These are phyloP conservation scores for Aspergillus kassunensis DNA, from an alignment of 495 filamentous ascomycete genomes.

Conservation along the genomic window DNA sequence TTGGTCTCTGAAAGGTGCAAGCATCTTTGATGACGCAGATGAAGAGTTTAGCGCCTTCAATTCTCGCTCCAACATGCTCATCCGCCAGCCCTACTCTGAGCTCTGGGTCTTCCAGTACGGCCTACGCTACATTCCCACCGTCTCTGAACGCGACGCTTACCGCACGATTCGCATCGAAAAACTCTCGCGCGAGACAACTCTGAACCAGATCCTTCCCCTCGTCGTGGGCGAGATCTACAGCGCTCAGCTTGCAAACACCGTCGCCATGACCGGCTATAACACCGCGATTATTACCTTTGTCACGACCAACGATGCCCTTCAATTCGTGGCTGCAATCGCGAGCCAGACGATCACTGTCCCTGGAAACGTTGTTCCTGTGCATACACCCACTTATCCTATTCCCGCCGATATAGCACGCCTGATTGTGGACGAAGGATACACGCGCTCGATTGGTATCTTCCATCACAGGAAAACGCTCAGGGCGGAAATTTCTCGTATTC, in stretches of 20 bases:
- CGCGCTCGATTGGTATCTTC: conserved; percentile 24
- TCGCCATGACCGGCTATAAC: conserved; percentile 22
- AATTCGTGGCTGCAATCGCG: conserved; percentile 12
- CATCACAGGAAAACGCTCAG: not conserved
- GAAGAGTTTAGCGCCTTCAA: conserved; percentile 16
- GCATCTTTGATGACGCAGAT: conserved; percentile 21
- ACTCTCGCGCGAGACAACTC: conserved; percentile 17
- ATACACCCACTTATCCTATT: conserved; percentile 34
- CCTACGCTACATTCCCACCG: conserved; percentile 28
- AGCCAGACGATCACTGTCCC: not conserved
- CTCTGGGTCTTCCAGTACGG: conserved; percentile 32
- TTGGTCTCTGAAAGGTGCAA: conserved; percentile 26
- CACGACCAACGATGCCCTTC: conserved; percentile 19
- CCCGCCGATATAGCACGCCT: conserved; percentile 14
- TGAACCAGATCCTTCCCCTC: conserved; percentile 23
- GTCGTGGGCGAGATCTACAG: conserved; percentile 29
- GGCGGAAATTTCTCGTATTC: conserved; percentile 8
- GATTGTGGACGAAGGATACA: conserved; percentile 24
- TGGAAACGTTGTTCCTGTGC: conserved; percentile 22
- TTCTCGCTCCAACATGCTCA: conserved; percentile 7
- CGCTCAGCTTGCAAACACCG: conserved; percentile 26
- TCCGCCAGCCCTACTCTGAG: conserved; percentile 5
- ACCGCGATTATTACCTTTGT: conserved; percentile 33
- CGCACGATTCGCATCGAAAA: conserved; percentile 32
- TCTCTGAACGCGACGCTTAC: conserved; percentile 18